Evolutionary conservation across 768 basidiomycete genomes (phyloP).

Genomic region (Agrocybe praecox): DNA sequence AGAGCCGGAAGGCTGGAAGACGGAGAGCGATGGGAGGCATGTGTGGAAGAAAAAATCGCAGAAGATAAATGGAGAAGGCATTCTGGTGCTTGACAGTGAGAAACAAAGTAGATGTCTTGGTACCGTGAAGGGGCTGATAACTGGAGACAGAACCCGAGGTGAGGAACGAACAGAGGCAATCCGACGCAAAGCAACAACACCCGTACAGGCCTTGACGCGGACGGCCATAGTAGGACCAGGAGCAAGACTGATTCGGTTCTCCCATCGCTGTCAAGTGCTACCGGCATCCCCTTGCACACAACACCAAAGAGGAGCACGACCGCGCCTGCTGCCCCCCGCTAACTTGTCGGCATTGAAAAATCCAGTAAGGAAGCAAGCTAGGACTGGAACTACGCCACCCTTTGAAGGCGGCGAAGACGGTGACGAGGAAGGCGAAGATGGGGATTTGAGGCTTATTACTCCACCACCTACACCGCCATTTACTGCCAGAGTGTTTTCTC

Average conservation of each 20-base stretch:
- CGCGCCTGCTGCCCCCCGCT: conserved; percentile 3
- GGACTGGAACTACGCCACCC: conserved; percentile 20
- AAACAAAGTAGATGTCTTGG: too few relatives aligned
- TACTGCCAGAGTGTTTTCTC: too few relatives aligned
- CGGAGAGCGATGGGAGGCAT: too few relatives aligned
- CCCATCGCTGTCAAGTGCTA: conserved; percentile 1
- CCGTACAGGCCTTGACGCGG: too few relatives aligned
- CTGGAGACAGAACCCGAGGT: too few relatives aligned
- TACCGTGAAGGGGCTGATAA: too few relatives aligned
- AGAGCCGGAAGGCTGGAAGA: too few relatives aligned
- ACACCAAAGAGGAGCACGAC: conserved; percentile 19
- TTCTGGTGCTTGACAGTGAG: too few relatives aligned
- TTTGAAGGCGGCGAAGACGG: conserved; percentile 10
- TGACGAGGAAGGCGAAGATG: conserved; percentile 20
- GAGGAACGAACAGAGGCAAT: too few relatives aligned
- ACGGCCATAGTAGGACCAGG: conserved; percentile 11
- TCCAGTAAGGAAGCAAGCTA: background rate
- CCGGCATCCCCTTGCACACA: background rate
- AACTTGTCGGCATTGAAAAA: background rate
- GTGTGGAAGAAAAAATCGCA: too few relatives aligned
- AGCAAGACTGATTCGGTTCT: conserved; percentile 21
- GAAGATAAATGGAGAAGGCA: too few relatives aligned
- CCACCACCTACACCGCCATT: conserved; percentile 28
- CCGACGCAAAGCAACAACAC: too few relatives aligned
- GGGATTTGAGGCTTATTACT: conserved; percentile 22